phyloP scores from a whole-genome alignment of 176 grass and related monocot genomes.

The Cenchrus americanus region DNA sequence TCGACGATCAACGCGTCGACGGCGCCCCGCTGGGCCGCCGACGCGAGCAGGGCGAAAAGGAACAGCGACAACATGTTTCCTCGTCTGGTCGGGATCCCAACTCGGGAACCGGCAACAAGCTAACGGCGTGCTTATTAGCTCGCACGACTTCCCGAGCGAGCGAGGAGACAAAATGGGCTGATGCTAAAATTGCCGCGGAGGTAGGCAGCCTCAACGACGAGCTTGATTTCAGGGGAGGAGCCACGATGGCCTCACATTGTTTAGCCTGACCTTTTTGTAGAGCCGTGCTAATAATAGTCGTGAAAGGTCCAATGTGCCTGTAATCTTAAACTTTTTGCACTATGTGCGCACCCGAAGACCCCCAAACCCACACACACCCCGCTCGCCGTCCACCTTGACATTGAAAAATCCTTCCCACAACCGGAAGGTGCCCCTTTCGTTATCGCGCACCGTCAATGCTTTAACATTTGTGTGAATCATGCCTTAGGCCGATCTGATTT shows the following conservation, averaged over 20 bases:
- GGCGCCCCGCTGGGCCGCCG: not conserved
- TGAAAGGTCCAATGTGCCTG: not conserved
- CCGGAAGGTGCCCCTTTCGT: no score
- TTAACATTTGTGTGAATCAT: no score
- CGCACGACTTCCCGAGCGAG: not conserved
- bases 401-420: no score
- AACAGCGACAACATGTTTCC: conserved; percentile 3
- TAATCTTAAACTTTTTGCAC: not conserved
- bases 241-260: conserved; percentile 42
- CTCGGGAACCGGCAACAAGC: not conserved
- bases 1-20: conserved; percentile 17
- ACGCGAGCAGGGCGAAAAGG: not conserved
- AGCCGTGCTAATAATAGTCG: conserved; percentile 32
- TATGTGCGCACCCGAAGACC: no score
- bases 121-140: not conserved
- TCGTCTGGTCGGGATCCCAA: not conserved
- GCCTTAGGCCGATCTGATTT: no score
- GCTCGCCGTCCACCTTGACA: no score
- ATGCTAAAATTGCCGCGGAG: not conserved
- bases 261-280: not conserved
- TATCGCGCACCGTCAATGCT: no score
- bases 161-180: not conserved
- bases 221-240: conserved; percentile 1
- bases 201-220: not conserved
- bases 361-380: no score